These are phyloP conservation scores for Gynochthodes officinalis DNA, from an alignment of 257 asterid genomes.

Conservation along the genomic window DNA sequence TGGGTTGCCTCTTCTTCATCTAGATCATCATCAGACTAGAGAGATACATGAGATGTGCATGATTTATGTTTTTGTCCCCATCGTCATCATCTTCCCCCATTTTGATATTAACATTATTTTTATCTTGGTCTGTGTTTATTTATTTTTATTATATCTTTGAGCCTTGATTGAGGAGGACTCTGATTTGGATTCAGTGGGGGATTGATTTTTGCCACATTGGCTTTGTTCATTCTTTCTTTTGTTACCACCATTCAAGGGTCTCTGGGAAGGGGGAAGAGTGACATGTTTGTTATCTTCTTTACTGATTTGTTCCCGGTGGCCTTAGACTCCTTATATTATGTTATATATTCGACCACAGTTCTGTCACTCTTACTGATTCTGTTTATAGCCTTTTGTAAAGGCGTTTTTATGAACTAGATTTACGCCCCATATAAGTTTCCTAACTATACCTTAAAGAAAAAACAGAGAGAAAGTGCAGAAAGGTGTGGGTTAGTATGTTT, in stretches of 20 bases:
- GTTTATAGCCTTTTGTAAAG: too few species aligned
- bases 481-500: too few species aligned
- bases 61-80: slow-evolving; percentile 16
- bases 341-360: too few species aligned
- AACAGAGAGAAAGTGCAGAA: too few species aligned
- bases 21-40: neutral
- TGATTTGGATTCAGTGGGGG: slow-evolving; percentile 13
- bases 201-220: slow-evolving; percentile 29
- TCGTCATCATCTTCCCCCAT: slow-evolving; percentile 16
- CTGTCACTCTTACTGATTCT: too few species aligned
- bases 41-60: neutral
- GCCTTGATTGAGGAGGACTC: slow-evolving; percentile 13
- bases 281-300: too few species aligned
- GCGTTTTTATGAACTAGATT: too few species aligned
- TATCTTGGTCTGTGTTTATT: slow-evolving; percentile 12
- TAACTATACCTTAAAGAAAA: too few species aligned
- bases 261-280: slow-evolving; percentile 12
- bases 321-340: too few species aligned
- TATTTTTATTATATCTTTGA: neutral
- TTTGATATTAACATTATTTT: slow-evolving; percentile 23
- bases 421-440: too few species aligned
- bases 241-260: too few species aligned
- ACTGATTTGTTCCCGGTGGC: slow-evolving; percentile 8
- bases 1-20: slow-evolving; percentile 47
- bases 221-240: slow-evolving; percentile 34